Percentiles rank a stretch among this genome's conserved stretches.
Conservation (phyloP, 108 stramenopile species). For the Pseudonitzschia multistriata region DNA sequence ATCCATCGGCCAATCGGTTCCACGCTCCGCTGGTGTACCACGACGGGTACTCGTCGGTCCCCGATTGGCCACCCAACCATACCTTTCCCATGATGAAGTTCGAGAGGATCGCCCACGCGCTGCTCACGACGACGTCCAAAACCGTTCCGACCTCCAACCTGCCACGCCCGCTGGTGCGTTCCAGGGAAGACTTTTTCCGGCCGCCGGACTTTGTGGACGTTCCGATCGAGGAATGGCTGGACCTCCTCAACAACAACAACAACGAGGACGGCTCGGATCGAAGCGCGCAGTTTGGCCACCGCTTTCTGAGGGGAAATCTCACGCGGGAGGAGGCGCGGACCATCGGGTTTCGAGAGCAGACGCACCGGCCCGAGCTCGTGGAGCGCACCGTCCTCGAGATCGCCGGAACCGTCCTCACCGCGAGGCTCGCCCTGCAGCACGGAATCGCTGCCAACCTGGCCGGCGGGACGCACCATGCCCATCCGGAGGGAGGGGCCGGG, state of each 20-base stretch:
- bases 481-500: constrained; percentile 55
- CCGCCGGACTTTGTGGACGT: constrained; percentile 43
- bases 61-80: constrained; percentile 59
- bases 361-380: constrained; percentile 58
- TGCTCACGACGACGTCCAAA: constrained; percentile 28
- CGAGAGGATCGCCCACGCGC: constrained; percentile 41
- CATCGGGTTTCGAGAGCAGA: constrained; percentile 78
- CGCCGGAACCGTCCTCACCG: constrained; percentile 68
- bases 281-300: constrained; percentile 30
- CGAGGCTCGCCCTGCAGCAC: constrained; percentile 66
- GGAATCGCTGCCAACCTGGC: constrained; percentile 77
- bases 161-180: constrained; percentile 45
- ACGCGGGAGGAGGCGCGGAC: constrained; percentile 51
- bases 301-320: constrained; percentile 49
- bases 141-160: not conserved
- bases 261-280: constrained; percentile 11
- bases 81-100: constrained; percentile 74
- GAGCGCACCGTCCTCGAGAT: constrained; percentile 74
- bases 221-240: constrained; percentile 31
- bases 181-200: constrained; percentile 48
- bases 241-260: constrained; percentile 2
- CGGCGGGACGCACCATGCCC: constrained; percentile 86
- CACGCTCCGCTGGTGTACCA: constrained; percentile 76
- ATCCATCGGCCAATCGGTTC: constrained; percentile 51
- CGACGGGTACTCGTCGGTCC: constrained; percentile 52